Percentiles rank a stretch among this genome's conserved stretches.
Evolutionary conservation across 208 protist genomes (phyloP).

Genomic region (Endotrypanum monterogeii): DNA sequence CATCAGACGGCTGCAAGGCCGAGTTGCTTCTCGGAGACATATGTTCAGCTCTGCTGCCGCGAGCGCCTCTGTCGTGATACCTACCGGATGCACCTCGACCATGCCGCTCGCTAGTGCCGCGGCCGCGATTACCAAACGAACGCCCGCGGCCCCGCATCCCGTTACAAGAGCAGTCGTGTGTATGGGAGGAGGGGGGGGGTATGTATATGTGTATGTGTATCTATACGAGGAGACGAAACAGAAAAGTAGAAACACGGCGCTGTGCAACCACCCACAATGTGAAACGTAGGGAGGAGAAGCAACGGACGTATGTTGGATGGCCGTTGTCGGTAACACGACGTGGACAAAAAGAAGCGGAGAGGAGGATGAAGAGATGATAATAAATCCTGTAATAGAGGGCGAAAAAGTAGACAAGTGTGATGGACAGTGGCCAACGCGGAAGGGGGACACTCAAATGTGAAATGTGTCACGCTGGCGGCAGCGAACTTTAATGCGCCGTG

Average conservation of each 20-base stretch:
- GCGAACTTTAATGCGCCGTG: no score
- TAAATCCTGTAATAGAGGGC: no score
- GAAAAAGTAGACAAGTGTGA: no score
- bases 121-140: constrained; percentile 13
- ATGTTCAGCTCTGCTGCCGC: not conserved
- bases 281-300: not conserved
- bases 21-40: not conserved
- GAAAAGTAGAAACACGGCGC: not conserved
- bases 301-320: not conserved
- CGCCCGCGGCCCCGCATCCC: constrained; percentile 33
- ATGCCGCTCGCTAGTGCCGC: not conserved
- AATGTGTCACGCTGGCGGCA: no score
- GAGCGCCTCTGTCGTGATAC: not conserved
- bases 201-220: constrained; percentile 9
- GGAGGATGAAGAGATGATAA: not conserved
- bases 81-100: not conserved
- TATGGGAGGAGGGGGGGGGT: no score
- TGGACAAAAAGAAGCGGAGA: not conserved
- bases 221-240: not conserved
- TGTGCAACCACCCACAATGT: not conserved
- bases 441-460: no score
- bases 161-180: constrained; percentile 3
- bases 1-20: constrained; percentile 12
- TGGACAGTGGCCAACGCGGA: no score
- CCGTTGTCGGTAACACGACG: not conserved